phyloP scores from a whole-genome alignment of 164 flowering plant species.

The Houttuynia cordata region DNA sequence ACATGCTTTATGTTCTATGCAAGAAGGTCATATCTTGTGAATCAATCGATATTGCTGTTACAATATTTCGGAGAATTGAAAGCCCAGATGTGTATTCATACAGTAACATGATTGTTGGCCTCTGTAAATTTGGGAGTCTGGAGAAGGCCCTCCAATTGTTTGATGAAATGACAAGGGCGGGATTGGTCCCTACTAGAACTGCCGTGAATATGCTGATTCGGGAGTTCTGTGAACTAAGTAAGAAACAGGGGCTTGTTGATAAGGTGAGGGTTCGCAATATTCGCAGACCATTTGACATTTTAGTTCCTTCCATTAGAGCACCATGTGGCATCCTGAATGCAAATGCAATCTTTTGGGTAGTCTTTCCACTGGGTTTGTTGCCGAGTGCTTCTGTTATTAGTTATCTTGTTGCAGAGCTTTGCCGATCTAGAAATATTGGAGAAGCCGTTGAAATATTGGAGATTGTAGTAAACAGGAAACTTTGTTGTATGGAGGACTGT shows the following conservation, averaged over 20 bases:
- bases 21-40: constrained; percentile 26
- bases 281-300: constrained; percentile 22
- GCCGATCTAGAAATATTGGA: constrained; percentile 20
- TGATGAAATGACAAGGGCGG: constrained; percentile 21
- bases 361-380: constrained; percentile 18
- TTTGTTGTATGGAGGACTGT: constrained; percentile 20
- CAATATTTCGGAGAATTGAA: constrained; percentile 25
- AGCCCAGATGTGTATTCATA: constrained; percentile 33
- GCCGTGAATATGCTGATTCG: constrained; percentile 29
- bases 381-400: constrained; percentile 30
- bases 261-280: constrained; percentile 18
- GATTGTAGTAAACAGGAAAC: constrained; percentile 19
- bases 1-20: constrained; percentile 35
- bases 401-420: constrained; percentile 23
- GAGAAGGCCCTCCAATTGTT: constrained; percentile 28
- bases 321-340: constrained; percentile 22
- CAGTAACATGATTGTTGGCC: constrained; percentile 33
- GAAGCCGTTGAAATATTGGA: constrained; percentile 25
- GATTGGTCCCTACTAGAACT: constrained; percentile 30
- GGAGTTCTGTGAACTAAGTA: constrained; percentile 21
- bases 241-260: constrained; percentile 17
- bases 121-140: constrained; percentile 32
- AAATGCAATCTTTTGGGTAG: constrained; percentile 19
- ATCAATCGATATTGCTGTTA: constrained; percentile 26
- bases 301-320: constrained; percentile 22